Base-by-base conservation (phyloP, 2,329 filamentous ascomycete species). In the Colletotrichum chlorophyti region DNA sequence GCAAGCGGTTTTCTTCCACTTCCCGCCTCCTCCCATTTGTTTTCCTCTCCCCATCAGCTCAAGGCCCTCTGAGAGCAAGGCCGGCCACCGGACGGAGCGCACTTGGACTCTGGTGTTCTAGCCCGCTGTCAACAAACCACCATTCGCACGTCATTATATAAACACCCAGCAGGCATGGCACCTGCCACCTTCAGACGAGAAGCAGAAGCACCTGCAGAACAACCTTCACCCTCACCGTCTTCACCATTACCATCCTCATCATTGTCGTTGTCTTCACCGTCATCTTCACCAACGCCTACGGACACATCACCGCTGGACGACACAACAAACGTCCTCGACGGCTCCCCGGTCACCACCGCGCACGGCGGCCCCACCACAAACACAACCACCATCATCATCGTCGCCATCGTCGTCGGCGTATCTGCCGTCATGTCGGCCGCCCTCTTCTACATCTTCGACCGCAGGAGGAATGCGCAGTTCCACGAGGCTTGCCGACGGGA, bases 381-480 rank as follows among this genome's bases (percentile, higher is more conserved):
- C 26, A 63, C 46, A 6, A 62, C 58, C 17, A 37, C 53, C 26
- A 19, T 57, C 17, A 35, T 63, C 29, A 64, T 71, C 32, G 54
- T 64, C 5, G 59, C 62, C 26, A 63, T 69, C 38, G 63, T 72
- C 11, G 52, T 65, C 15, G 66, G 65, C 40, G 52, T 15, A 29
- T 15, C 69, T 34, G 53, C 69, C 47, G 41, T 67, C 42, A 34
- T 71, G 11, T 63, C 65, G 5, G 58, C 65, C 11, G 51, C 64
- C 14, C 31, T 68, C 23, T 62, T 64, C 15, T 38, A 65, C 34
- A 31, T 66, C 48, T 41, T 68, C 23, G 37, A 66, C 21, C 53
- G 50, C 27, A 62, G 61, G 51, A 62, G 63, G 55, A 66, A 64
- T 21, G 57, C 65, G 24, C 64, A 67, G 23, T 65, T 64, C 51